These are phyloP conservation scores for Magnolia officinalis DNA, from an alignment of 164 flowering plant species.

Conservation along the genomic window DNA sequence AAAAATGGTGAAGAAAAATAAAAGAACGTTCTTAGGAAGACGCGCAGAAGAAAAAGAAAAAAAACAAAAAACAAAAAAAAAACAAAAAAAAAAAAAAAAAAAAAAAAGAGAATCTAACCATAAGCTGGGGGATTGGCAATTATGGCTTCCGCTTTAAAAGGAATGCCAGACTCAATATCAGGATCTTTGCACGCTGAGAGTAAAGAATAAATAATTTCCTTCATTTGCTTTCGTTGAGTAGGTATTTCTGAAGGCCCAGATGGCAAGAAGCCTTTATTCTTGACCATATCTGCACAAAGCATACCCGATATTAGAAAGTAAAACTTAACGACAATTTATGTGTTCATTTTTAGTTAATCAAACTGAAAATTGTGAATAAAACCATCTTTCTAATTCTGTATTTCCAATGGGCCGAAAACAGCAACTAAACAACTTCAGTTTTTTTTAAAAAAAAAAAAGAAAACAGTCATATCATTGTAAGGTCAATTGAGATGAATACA, in stretches of 20 bases:
- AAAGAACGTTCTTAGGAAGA: background rate
- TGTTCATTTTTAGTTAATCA: background rate
- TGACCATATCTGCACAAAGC: constrained; percentile 82
- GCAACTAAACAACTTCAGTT: background rate
- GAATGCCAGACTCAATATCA: constrained; percentile 74
- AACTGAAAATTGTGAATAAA: background rate
- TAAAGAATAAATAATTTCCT: constrained; percentile 83
- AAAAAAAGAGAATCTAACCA: constrained; percentile 45
- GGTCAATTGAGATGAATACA: too few species aligned
- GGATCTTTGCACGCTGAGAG: constrained; percentile 89
- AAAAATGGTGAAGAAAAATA: background rate
- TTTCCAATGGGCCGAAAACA: background rate
- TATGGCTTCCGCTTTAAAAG: constrained; percentile 94
- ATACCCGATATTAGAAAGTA: background rate
- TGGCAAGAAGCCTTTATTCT: constrained; percentile 97
- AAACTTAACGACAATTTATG: background rate
- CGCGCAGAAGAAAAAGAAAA: background rate
- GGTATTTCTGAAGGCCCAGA: constrained; percentile 99
- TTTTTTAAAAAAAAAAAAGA: background rate
- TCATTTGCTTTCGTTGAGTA: constrained; percentile 82
- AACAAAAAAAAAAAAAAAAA: background rate
- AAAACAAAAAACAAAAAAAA: background rate
- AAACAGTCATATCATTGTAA: background rate
- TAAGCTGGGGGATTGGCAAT: constrained; percentile 99
- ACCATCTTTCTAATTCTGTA: background rate